phyloP scores from a whole-genome alignment of 2,329 filamentous ascomycete genomes.

The Helminthosporium solani region DNA sequence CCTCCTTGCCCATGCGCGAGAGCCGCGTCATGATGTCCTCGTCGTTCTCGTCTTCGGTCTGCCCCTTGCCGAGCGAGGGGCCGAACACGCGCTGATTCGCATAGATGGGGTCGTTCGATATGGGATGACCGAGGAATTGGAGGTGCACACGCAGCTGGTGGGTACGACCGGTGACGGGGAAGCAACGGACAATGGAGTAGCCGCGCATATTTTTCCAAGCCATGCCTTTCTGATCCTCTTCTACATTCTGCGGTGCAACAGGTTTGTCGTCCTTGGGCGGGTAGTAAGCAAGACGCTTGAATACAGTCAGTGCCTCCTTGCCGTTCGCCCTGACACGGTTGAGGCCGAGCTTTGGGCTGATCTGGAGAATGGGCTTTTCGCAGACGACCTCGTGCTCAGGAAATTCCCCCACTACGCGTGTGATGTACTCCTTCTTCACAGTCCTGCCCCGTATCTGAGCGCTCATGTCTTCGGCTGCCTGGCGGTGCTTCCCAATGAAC shows the following conservation, averaged over 20 bases:
- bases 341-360: slow-evolving; percentile 90
- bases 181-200: slow-evolving; percentile 92
- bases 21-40: slow-evolving; percentile 87
- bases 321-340: slow-evolving; percentile 94
- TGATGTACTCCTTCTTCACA: slow-evolving; percentile 93
- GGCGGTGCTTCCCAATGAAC: slow-evolving; percentile 89
- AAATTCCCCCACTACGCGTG: slow-evolving; percentile 86
- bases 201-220: slow-evolving; percentile 63
- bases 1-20: slow-evolving; percentile 88
- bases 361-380: slow-evolving; percentile 88
- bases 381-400: slow-evolving; percentile 89
- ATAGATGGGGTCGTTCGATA: slow-evolving; percentile 97
- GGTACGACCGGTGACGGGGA: slow-evolving; percentile 89
- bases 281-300: slow-evolving; percentile 91
- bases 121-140: slow-evolving; percentile 91
- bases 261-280: slow-evolving; percentile 52
- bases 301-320: slow-evolving; percentile 86
- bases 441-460: slow-evolving; percentile 75
- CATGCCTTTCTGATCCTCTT: slow-evolving; percentile 29
- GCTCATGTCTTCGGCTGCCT: slow-evolving; percentile 75
- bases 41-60: slow-evolving; percentile 71
- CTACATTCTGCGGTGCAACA: slow-evolving; percentile 14
- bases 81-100: slow-evolving; percentile 93
- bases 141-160: slow-evolving; percentile 95
- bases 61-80: slow-evolving; percentile 67